Conservation (phyloP, 768 basidiomycete species). For the Mycena amicta region DNA sequence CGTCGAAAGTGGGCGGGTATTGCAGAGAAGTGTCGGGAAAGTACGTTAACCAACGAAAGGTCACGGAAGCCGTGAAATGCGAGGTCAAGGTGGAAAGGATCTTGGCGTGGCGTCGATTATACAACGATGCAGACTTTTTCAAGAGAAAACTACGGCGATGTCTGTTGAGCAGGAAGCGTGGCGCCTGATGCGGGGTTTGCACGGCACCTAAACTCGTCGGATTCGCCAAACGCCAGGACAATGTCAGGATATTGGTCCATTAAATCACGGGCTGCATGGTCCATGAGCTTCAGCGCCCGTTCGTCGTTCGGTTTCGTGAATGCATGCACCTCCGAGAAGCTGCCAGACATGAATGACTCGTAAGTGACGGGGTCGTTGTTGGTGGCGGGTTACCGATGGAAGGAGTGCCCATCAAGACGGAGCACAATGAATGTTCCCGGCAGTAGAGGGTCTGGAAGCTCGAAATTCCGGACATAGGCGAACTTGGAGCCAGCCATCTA, state of each 20-base stretch:
- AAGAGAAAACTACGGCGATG: constrained; percentile 74
- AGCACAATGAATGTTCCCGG: constrained; percentile 84
- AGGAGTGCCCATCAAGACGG: constrained; percentile 90
- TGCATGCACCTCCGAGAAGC: constrained; percentile 81
- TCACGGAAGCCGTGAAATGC: constrained; percentile 73
- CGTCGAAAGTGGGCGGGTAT: constrained; percentile 94
- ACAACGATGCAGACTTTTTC: constrained; percentile 70
- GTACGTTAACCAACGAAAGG: constrained; percentile 81
- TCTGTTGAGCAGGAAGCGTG: constrained; percentile 2
- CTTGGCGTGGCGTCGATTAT: constrained; percentile 86
- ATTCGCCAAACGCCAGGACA: constrained; percentile 90
- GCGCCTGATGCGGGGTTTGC: not conserved
- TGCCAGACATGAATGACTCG: constrained; percentile 30
- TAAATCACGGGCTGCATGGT: constrained; percentile 77
- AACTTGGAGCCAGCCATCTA: constrained; percentile 92
- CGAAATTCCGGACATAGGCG: constrained; percentile 87
- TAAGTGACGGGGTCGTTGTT: not conserved
- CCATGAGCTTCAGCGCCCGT: constrained; percentile 88
- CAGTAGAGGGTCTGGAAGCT: constrained; percentile 84
- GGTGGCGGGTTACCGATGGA: constrained; percentile 68
- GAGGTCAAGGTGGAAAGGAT: constrained; percentile 19
- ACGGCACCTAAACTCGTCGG: constrained; percentile 89
- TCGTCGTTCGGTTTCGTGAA: constrained; percentile 93
- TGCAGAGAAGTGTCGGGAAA: constrained; percentile 72
- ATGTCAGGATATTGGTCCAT: constrained; percentile 87